phyloP scores from a whole-genome alignment of 257 asterid species.

The Prunella vulgaris region DNA sequence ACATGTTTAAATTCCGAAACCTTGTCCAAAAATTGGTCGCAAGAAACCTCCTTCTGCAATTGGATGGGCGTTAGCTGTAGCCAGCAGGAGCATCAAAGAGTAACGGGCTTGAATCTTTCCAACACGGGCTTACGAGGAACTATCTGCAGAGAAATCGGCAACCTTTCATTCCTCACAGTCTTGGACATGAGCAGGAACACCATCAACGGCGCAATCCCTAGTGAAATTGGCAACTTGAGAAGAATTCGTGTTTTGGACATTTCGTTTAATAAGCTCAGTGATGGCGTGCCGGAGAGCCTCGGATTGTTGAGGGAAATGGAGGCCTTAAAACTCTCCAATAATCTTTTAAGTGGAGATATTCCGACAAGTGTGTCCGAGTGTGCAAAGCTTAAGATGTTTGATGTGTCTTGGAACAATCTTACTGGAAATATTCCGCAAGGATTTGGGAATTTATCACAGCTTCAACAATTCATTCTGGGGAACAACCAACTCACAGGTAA shows the following conservation, averaged over 20 bases:
- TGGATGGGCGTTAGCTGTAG: neutral
- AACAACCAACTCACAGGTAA: neutral
- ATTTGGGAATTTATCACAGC: neutral
- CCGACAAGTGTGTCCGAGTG: neutral
- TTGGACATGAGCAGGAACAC: neutral
- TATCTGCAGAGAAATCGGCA: neutral
- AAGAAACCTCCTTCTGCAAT: neutral
- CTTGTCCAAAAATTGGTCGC: neutral
- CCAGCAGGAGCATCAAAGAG: neutral
- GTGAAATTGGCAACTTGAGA: neutral
- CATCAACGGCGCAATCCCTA: neutral
- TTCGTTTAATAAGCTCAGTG: neutral
- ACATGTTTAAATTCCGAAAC: too few relatives aligned
- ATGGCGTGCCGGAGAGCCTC: neutral
- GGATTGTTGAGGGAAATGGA: neutral
- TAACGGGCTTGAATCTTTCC: neutral
- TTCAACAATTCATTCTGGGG: neutral
- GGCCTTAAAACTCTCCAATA: neutral
- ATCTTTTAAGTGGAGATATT: neutral
- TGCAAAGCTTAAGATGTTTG: neutral
- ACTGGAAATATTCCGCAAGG: neutral
- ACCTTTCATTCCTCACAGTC: neutral
- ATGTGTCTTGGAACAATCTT: neutral
- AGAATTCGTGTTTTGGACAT: neutral
- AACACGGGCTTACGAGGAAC: neutral